A percentile compares a stretch with the other conserved stretches of the same genome.
Conservation (phyloP, 176 grass and related monocot species). For the Poa pratensis region DNA sequence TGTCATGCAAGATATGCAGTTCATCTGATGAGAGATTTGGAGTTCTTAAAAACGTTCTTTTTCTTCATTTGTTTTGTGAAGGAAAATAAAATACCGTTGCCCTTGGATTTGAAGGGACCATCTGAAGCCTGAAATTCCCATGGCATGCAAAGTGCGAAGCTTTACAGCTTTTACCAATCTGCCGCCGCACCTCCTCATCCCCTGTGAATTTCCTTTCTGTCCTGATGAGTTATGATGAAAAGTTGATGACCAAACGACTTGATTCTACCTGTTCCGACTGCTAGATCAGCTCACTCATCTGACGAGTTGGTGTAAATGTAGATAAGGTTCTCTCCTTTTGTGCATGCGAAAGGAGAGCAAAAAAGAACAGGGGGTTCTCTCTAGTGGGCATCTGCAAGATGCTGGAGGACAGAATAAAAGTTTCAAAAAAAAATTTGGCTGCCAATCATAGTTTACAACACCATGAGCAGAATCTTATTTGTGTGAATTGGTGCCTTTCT, state of each 20-base stretch:
- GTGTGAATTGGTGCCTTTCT: constrained; percentile 21
- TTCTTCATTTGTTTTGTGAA: constrained; percentile 1
- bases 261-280: constrained; percentile 9
- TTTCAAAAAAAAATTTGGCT: constrained; percentile 34
- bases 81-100: constrained; percentile 15
- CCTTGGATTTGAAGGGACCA: constrained; percentile 18
- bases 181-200: constrained; percentile 1
- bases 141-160: constrained; percentile 44
- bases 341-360: constrained; percentile 25
- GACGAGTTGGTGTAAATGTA: constrained; percentile 34
- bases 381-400: constrained; percentile 52
- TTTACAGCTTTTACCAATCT: constrained; percentile 56
- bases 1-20: constrained; percentile 22
- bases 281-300: constrained; percentile 31
- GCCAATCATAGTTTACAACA: constrained; percentile 48
- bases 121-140: constrained; percentile 41
- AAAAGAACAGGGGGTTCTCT: constrained; percentile 19
- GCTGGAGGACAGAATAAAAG: constrained; percentile 44
- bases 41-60: neutral
- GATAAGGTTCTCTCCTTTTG: constrained; percentile 50
- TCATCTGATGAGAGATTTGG: constrained; percentile 43
- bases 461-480: constrained; percentile 53
- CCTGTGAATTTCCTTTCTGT: constrained; percentile 38
- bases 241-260: constrained; percentile 42
- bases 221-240: constrained; percentile 51